Conservation (phyloP, 345 rosid species). For the Durio zibethinus region DNA sequence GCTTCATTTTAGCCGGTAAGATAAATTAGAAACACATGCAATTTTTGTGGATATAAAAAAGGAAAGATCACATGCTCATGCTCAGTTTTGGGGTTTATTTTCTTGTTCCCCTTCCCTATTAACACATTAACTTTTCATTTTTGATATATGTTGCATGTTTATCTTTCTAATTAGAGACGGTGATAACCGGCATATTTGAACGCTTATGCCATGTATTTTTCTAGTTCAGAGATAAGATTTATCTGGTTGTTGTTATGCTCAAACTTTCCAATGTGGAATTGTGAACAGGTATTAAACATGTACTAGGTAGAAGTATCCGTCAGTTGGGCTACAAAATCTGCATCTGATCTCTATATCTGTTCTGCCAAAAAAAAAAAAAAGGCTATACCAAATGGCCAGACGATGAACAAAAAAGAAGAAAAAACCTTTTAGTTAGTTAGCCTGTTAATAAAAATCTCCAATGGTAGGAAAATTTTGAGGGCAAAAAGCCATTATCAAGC, state of each 20-base stretch:
- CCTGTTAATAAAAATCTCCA: too few relatives aligned
- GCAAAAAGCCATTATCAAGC: background rate
- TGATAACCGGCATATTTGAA: background rate
- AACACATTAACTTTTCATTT: too few relatives aligned
- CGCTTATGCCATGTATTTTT: background rate
- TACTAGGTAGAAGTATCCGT: background rate
- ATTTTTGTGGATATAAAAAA: background rate
- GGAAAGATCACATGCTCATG: too few relatives aligned
- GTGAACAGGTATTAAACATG: background rate
- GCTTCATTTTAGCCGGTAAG: background rate
- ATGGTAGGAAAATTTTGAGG: background rate
- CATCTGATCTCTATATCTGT: background rate
- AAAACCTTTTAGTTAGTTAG: background rate
- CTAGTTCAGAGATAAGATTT: background rate
- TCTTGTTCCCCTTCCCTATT: too few relatives aligned
- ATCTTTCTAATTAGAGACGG: background rate
- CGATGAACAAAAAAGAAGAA: background rate
- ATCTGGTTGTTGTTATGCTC: background rate
- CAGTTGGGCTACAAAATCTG: background rate
- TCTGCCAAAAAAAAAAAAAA: background rate
- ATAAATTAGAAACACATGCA: background rate
- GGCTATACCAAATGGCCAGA: background rate
- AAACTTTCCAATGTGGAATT: background rate
- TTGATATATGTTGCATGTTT: background rate
- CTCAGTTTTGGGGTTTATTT: too few relatives aligned